Evolutionary conservation across 139 green algal genomes (phyloP), one percentile per base, ranked within the genome.

Genomic region (Chlamydomonas sp.): DNA sequence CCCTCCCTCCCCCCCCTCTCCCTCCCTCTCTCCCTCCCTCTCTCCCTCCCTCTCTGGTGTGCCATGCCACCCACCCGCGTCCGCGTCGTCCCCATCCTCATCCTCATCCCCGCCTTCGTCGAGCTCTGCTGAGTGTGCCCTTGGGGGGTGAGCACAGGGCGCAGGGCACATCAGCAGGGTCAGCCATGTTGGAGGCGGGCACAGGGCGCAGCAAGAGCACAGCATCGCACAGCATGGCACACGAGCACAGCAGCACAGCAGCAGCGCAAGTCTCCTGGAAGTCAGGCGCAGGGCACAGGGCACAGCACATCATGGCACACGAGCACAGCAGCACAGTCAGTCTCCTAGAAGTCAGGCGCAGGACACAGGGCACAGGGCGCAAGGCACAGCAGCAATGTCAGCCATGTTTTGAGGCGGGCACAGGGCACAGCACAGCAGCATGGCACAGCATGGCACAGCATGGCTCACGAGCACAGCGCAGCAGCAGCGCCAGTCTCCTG

Each of bases 91-190:
- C 36, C 38, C 65, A 0, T 72, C 70, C 48, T 43, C 37, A 5
- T 34, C 65, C 3, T 68, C 65, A 39, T 67, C 58, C 20, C 38
- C 71, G 63, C 67, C 63, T 28, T 76, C 70, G 10, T 54, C 59
- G 31, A 57, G 62, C 24, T 69, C 62, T 49, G 36, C 35, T 5
- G 36, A 57, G 5, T n/a, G n/a, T n/a, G n/a, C n/a, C n/a, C n/a
- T n/a, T n/a, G n/a, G n/a, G n/a, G n/a, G n/a, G n/a, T n/a, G n/a
- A n/a, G n/a, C n/a, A n/a, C n/a, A n/a, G n/a, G n/a, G n/a, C 20
- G 13, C 43, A 54, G 16, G 20, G 43, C 13, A 54, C 43, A 54
- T 13, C 43, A 54, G 20, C 43, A 54, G 20, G 20, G 20, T 26
- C 43, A 54, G 43, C 43, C 13, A 54, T 20, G 20, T 54, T 26